Evolutionary conservation across 495 filamentous ascomycete species (phyloP).

Genomic region (Diplogelasinospora grovesii): DNA sequence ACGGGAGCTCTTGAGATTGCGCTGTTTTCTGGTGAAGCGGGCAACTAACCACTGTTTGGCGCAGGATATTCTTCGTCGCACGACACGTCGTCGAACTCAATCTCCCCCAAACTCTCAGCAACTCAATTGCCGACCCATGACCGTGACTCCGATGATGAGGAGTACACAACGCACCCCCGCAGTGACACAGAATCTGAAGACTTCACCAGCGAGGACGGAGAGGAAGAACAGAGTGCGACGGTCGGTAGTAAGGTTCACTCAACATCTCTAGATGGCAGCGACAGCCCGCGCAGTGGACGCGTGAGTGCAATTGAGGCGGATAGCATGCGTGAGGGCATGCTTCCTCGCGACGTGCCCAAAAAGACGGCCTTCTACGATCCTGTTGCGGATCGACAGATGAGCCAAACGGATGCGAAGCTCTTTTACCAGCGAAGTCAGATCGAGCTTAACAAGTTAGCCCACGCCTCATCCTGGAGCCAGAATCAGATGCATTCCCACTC

Average conservation of each 20-base stretch:
- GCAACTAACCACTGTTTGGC: too few species aligned
- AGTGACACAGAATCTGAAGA: slow-evolving; percentile 26
- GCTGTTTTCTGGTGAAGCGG: too few species aligned
- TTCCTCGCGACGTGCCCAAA: slow-evolving; percentile 67
- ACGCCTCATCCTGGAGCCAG: too few species aligned
- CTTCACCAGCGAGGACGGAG: slow-evolving; percentile 11
- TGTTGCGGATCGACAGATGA: slow-evolving; percentile 83
- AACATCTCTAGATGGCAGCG: slow-evolving; percentile 8
- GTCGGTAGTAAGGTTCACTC: too few species aligned
- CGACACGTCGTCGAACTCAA: slow-evolving; percentile 23
- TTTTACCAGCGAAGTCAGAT: slow-evolving; percentile 89
- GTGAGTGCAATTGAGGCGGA: neutral
- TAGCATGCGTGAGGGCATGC: slow-evolving; percentile 48
- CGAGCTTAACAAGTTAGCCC: too few species aligned
- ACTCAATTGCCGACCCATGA: slow-evolving; percentile 19
- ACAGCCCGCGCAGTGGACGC: slow-evolving; percentile 1
- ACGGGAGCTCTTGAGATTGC: too few species aligned
- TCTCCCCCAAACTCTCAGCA: slow-evolving; percentile 19
- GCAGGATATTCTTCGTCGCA: slow-evolving; percentile 15
- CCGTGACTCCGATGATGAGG: slow-evolving; percentile 28
- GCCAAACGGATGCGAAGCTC: slow-evolving; percentile 83
- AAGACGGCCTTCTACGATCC: slow-evolving; percentile 82
- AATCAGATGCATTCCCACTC: slow-evolving; percentile 43
- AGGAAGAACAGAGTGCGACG: too few species aligned
- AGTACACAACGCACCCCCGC: slow-evolving; percentile 14